phyloP scores from a whole-genome alignment of 768 basidiomycete species.

The Mycena pura region DNA sequence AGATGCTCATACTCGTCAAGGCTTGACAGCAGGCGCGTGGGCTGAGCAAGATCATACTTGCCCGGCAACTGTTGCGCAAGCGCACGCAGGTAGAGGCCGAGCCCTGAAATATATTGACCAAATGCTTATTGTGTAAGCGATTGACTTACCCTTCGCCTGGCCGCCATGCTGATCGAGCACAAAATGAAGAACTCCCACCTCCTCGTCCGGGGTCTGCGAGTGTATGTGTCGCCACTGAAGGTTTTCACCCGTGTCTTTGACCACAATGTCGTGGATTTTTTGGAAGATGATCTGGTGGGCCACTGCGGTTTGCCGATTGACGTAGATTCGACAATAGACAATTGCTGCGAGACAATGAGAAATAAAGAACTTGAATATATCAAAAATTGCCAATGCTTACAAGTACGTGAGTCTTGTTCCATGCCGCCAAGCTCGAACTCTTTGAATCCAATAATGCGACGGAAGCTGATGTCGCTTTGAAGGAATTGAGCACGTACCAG shows the following conservation, averaged over 20 bases:
- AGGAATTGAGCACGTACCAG: slow-evolving; percentile 30
- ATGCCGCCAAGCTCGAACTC: slow-evolving; percentile 31
- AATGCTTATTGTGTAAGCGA: slow-evolving; percentile 16
- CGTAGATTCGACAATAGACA: slow-evolving; percentile 11
- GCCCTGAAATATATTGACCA: slow-evolving; percentile 17
- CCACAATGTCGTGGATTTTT: slow-evolving; percentile 11
- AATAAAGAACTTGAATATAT: neutral
- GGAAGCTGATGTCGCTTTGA: slow-evolving; percentile 38
- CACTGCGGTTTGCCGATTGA: slow-evolving; percentile 17
- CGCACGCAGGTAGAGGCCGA: slow-evolving; percentile 31
- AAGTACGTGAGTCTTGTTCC: neutral
- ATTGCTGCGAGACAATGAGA: neutral
- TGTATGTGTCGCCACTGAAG: slow-evolving; percentile 25
- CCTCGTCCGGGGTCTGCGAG: neutral
- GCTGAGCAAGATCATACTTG: slow-evolving; percentile 33
- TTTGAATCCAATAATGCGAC: slow-evolving; percentile 32
- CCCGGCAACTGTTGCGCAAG: slow-evolving; percentile 4
- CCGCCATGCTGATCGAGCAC: slow-evolving; percentile 16
- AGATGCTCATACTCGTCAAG: slow-evolving; percentile 35
- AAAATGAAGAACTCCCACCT: slow-evolving; percentile 4
- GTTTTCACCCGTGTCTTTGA: slow-evolving; percentile 5
- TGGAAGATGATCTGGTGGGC: neutral
- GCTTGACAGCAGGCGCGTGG: slow-evolving; percentile 11
- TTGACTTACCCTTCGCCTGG: slow-evolving; percentile 15
- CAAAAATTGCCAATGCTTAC: slow-evolving; percentile 10